Conservation (phyloP, 2,329 filamentous ascomycete genomes). For the Fusarium tricinctum region DNA sequence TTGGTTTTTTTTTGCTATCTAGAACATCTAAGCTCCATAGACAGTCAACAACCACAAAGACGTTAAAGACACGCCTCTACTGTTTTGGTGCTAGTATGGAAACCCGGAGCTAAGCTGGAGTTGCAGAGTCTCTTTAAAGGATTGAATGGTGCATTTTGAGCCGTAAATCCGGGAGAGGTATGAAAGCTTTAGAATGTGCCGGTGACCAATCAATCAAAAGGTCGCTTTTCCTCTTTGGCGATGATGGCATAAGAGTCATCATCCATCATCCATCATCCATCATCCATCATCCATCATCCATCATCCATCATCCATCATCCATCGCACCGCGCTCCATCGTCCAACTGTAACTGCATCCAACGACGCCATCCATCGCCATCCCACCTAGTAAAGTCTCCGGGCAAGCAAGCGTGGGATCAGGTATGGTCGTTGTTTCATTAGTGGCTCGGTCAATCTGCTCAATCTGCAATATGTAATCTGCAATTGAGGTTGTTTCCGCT, state of each 20-base stretch:
- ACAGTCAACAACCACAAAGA: not conserved
- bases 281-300: conserved; percentile 15
- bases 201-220: conserved; percentile 20
- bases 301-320: conserved; percentile 42
- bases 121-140: conserved; percentile 9
- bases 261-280: conserved; percentile 29
- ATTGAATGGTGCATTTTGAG: conserved; percentile 26
- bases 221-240: conserved; percentile 8
- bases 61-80: conserved; percentile 32
- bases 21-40: conserved; percentile 14
- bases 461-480: not conserved
- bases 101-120: conserved; percentile 34
- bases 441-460: conserved; percentile 1
- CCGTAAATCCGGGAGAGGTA: conserved; percentile 47
- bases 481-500: conserved; percentile 9
- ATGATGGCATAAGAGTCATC: conserved; percentile 45
- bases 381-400: not conserved
- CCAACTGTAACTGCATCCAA: not conserved
- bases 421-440: conserved; percentile 16
- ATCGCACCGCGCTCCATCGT: not conserved
- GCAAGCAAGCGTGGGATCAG: not conserved
- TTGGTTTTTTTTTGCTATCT: conserved; percentile 16
- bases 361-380: conserved; percentile 9
- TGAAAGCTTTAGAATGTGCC: conserved; percentile 9
- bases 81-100: conserved; percentile 20